Percentiles rank a stretch among this genome's conserved stretches.
phyloP scores from a whole-genome alignment of 2,329 filamentous ascomycete genomes.

The Fusarium lateritium region DNA sequence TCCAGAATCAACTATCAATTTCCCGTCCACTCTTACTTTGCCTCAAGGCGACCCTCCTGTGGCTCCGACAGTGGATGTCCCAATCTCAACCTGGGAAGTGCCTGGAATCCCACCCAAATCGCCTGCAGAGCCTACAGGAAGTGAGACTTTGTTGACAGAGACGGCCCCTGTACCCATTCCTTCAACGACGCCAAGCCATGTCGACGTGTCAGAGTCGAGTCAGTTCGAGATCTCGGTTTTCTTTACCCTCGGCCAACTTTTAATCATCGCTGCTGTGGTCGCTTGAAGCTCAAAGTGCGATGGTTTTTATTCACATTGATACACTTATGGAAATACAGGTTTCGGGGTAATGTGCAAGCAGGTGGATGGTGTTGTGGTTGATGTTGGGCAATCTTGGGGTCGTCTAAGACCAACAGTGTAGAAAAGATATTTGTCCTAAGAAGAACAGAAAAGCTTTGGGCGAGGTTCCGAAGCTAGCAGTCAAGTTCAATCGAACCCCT shows the following conservation, averaged over 20 bases:
- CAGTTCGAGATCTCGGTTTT: constrained; percentile 43
- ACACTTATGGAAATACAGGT: background rate
- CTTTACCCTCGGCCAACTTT: constrained; percentile 43
- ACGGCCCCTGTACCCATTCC: constrained; percentile 45
- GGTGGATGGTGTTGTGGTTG: constrained; percentile 13
- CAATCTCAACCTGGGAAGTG: constrained; percentile 1
- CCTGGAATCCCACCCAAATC: constrained; percentile 6
- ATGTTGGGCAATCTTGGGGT: constrained; percentile 32
- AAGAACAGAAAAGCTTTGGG: background rate
- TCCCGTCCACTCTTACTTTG: constrained; percentile 13
- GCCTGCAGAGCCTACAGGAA: background rate
- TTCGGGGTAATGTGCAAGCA: constrained; percentile 8
- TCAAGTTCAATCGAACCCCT: background rate
- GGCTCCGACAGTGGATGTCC: background rate
- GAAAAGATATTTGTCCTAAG: constrained; percentile 1
- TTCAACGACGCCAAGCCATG: constrained; percentile 44
- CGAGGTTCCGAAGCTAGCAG: background rate
- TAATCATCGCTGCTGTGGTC: constrained; percentile 47
- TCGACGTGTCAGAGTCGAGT: constrained; percentile 49
- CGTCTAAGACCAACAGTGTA: constrained; percentile 1
- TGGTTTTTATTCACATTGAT: background rate
- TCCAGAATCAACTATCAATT: background rate
- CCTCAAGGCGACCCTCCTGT: constrained; percentile 1
- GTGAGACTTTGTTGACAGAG: constrained; percentile 36
- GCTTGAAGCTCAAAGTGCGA: background rate